Percentiles rank a stretch among this genome's conserved stretches.
Conservation (phyloP, 768 basidiomycete species). For the Clathrus columnatus region DNA sequence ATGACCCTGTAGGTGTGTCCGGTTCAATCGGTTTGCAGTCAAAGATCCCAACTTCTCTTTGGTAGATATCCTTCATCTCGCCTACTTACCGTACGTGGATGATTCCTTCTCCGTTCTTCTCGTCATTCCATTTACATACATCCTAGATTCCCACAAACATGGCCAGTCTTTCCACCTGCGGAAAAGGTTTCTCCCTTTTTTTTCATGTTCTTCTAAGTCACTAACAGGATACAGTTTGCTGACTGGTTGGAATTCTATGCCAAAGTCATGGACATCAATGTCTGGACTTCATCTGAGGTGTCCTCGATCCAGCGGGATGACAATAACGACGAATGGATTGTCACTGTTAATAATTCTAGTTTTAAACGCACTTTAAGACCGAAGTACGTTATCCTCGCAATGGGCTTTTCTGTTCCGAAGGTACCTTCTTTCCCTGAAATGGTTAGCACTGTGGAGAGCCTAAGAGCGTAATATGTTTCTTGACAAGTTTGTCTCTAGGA, state of each 20-base stretch:
- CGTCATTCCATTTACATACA: not conserved
- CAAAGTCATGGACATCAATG: constrained; percentile 48
- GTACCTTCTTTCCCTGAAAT: constrained; percentile 34
- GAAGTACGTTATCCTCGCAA: constrained; percentile 45
- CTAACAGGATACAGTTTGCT: constrained; percentile 27
- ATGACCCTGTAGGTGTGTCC: constrained; percentile 56
- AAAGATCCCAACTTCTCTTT: not conserved
- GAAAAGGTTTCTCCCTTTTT: constrained; percentile 25
- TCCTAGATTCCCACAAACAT: constrained; percentile 45
- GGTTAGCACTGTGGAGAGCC: constrained; percentile 12
- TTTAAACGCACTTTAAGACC: constrained; percentile 18
- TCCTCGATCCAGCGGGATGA: constrained; percentile 5
- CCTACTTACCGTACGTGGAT: constrained; percentile 46
- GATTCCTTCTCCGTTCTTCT: not conserved
- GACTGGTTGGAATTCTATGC: constrained; percentile 64
- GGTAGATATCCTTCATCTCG: constrained; percentile 46
- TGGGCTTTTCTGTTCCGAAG: constrained; percentile 42
- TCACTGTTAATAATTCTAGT: constrained; percentile 14
- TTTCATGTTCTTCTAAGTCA: not conserved
- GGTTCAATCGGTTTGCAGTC: not conserved
- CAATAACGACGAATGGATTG: constrained; percentile 17
- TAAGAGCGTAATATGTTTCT: not conserved
- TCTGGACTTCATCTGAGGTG: constrained; percentile 38
- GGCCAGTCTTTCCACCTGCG: constrained; percentile 53
- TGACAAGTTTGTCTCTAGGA: constrained; percentile 27